Evolutionary conservation across 768 basidiomycete species (phyloP).

Genomic region (Boletus edulis): DNA sequence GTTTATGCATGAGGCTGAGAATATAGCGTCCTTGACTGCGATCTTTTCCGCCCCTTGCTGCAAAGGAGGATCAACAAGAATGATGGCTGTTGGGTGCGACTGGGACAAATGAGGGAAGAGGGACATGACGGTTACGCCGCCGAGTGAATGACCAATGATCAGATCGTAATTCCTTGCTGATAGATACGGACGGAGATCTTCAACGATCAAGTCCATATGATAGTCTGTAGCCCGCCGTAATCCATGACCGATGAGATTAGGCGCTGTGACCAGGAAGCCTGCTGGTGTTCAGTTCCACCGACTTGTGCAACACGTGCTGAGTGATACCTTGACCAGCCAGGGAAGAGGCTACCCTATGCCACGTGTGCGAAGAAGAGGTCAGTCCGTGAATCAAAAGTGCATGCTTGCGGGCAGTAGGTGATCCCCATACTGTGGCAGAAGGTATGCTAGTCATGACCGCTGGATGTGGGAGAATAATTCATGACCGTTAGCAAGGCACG

Average conservation of each 20-base stretch:
- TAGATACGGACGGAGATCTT: slow-evolving; percentile 16
- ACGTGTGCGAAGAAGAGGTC: slow-evolving; percentile 14
- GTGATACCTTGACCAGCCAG: slow-evolving; percentile 17
- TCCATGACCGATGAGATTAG: slow-evolving; percentile 3
- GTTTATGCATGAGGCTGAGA: too few relatives aligned
- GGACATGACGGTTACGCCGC: slow-evolving; percentile 9
- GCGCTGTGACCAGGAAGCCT: slow-evolving; percentile 22
- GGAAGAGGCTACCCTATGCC: slow-evolving; percentile 3
- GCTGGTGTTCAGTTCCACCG: neutral
- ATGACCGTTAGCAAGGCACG: neutral
- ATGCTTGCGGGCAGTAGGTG: slow-evolving; percentile 8
- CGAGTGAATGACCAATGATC: slow-evolving; percentile 20
- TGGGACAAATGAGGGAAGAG: slow-evolving; percentile 3
- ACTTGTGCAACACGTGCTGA: neutral
- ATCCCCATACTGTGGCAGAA: slow-evolving; percentile 15
- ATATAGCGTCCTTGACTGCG: too few relatives aligned
- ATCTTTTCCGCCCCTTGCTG: too few relatives aligned
- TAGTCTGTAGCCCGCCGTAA: too few relatives aligned
- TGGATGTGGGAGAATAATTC: neutral
- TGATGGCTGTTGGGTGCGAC: too few relatives aligned
- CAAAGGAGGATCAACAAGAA: too few relatives aligned
- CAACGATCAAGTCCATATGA: slow-evolving; percentile 1
- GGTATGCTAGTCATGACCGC: slow-evolving; percentile 8
- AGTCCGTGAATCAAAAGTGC: slow-evolving; percentile 5
- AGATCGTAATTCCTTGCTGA: slow-evolving; percentile 7